phyloP scores from a whole-genome alignment of 2,329 filamentous ascomycete genomes.

The Stachybotrys echinatus region DNA sequence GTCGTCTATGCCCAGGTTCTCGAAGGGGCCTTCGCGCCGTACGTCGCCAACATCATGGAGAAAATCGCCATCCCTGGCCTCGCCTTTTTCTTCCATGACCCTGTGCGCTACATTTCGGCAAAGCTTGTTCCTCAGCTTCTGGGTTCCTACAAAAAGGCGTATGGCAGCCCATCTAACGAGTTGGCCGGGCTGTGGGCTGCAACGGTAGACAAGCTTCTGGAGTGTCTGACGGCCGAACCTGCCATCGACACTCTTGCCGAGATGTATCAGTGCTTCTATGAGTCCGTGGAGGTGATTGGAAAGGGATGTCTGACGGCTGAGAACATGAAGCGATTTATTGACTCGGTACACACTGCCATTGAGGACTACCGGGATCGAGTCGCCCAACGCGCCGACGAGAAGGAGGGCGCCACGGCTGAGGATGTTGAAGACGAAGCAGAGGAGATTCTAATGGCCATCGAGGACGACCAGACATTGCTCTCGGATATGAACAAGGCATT shows the following conservation, averaged over 20 bases:
- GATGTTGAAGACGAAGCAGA: constrained; percentile 89
- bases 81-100: constrained; percentile 98
- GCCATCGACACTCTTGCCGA: constrained; percentile 94
- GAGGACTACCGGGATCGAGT: constrained; percentile 92
- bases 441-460: constrained; percentile 83
- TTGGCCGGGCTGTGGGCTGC: constrained; percentile 78
- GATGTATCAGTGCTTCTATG: constrained; percentile 99
- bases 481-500: constrained; percentile 99
- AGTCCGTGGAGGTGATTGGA: constrained; percentile 90
- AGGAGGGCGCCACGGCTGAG: constrained; percentile 65
- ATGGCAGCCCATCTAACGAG: constrained; percentile 73
- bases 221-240: constrained; percentile 88
- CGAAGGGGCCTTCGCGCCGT: constrained; percentile 87
- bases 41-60: constrained; percentile 90
- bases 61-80: constrained; percentile 91
- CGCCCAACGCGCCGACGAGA: constrained; percentile 75
- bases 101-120: constrained; percentile 88
- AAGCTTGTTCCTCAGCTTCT: constrained; percentile 91
- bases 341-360: constrained; percentile 76
- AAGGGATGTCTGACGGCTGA: constrained; percentile 71
- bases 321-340: constrained; percentile 84
- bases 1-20: constrained; percentile 96
- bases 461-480: constrained; percentile 93
- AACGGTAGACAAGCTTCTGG: constrained; percentile 85
- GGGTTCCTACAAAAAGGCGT: constrained; percentile 89